Percentiles rank a stretch among this genome's conserved stretches.
Evolutionary conservation across 805 yeast species (phyloP).

Genomic region (Kodamaea hsintzibuensis): DNA sequence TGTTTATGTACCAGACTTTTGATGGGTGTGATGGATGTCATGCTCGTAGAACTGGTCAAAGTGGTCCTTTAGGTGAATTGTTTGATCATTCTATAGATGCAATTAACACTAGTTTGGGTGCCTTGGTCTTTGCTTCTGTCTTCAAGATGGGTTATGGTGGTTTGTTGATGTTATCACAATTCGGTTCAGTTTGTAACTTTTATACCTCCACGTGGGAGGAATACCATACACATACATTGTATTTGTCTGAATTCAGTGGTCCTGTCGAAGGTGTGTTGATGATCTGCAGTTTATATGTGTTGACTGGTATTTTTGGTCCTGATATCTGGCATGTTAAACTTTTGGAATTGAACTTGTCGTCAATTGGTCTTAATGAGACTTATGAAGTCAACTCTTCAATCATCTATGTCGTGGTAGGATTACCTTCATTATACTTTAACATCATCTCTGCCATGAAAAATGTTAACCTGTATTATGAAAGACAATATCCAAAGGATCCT

Average conservation of each 20-base stretch:
- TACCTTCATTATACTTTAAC: constrained; percentile 59
- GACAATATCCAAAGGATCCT: constrained; percentile 20
- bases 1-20: constrained; percentile 90
- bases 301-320: constrained; percentile 73
- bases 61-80: constrained; percentile 91
- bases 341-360: constrained; percentile 38
- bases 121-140: constrained; percentile 73
- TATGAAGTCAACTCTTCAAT: constrained; percentile 41
- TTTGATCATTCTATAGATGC: constrained; percentile 87
- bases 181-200: constrained; percentile 77
- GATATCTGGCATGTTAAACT: constrained; percentile 58
- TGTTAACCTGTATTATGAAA: constrained; percentile 49
- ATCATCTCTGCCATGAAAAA: constrained; percentile 66
- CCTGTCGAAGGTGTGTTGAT: constrained; percentile 92
- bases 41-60: constrained; percentile 93
- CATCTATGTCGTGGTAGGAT: constrained; percentile 52
- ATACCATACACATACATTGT: constrained; percentile 82
- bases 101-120: constrained; percentile 76
- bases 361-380: constrained; percentile 27
- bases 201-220: constrained; percentile 95
- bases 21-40: constrained; percentile 97
- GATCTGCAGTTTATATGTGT: constrained; percentile 51
- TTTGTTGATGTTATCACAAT: constrained; percentile 60
- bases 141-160: constrained; percentile 73
- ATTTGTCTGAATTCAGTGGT: constrained; percentile 78